Evolutionary conservation across 345 rosid species (phyloP).

Genomic region (Bretschneidera sinensis): DNA sequence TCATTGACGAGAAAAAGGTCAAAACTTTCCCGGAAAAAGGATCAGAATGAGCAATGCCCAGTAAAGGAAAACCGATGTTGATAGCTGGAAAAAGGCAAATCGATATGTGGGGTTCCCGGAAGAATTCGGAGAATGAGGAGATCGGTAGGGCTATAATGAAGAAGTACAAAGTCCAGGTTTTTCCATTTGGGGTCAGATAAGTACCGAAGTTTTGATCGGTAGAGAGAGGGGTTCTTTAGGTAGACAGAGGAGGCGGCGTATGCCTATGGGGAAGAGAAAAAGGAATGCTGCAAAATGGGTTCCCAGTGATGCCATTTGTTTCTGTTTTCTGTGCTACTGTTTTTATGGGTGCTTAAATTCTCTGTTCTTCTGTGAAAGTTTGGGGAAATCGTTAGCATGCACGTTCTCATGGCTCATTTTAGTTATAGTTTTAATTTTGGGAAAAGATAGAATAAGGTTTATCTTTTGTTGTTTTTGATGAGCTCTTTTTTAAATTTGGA

Average conservation of each 20-base stretch:
- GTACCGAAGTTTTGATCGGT: constrained; percentile 49
- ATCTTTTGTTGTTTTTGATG: too few species aligned
- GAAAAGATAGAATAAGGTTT: too few species aligned
- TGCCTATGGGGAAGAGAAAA: constrained; percentile 44
- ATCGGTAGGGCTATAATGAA: constrained; percentile 48
- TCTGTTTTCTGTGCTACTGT: not conserved
- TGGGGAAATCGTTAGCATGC: constrained; percentile 2
- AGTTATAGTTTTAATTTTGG: too few species aligned
- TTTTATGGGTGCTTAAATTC: not conserved
- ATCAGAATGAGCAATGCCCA: constrained; percentile 39
- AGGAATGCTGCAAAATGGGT: constrained; percentile 39
- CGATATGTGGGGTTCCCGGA: constrained; percentile 40
- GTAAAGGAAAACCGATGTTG: constrained; percentile 33
- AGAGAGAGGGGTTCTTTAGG: constrained; percentile 47
- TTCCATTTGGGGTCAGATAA: constrained; percentile 37
- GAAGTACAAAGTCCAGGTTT: constrained; percentile 47
- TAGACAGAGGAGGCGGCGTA: constrained; percentile 56
- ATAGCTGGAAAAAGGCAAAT: constrained; percentile 46
- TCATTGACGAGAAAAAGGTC: constrained; percentile 27
- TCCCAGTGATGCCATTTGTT: constrained; percentile 40
- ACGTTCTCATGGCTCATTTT: too few species aligned
- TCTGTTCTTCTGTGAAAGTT: not conserved
- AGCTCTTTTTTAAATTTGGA: too few species aligned
- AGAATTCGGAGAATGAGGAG: constrained; percentile 41
- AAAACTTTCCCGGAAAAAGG: constrained; percentile 24